Percentiles rank a stretch among this genome's conserved stretches.
Evolutionary conservation across 2,329 filamentous ascomycete genomes (phyloP).

Genomic region (Aureobasidium melanogenum): DNA sequence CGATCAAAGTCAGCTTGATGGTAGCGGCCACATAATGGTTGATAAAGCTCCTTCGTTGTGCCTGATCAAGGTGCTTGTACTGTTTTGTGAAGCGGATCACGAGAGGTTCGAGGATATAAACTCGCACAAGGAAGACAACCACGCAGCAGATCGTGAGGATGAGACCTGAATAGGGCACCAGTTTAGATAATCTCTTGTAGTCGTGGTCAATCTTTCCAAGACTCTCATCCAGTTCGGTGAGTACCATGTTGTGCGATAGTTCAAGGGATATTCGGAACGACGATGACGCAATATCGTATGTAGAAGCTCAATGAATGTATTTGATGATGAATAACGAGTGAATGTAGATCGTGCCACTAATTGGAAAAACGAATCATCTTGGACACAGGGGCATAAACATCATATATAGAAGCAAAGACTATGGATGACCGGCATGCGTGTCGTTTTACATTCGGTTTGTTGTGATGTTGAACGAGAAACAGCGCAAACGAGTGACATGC

Average conservation of each 20-base stretch:
- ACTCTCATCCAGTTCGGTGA: background rate
- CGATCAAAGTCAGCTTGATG: constrained; percentile 33
- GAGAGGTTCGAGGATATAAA: constrained; percentile 30
- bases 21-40: constrained; percentile 39
- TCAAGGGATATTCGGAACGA: too few relatives aligned
- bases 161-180: constrained; percentile 18
- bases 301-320: background rate
- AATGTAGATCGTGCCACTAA: too few relatives aligned
- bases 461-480: background rate
- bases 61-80: constrained; percentile 30
- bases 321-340: background rate
- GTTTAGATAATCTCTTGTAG: background rate
- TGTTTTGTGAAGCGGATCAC: constrained; percentile 19
- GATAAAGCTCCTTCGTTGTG: constrained; percentile 33
- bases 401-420: too few relatives aligned
- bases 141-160: constrained; percentile 19
- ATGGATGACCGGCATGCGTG: background rate
- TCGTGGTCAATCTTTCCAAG: background rate
- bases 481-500: background rate
- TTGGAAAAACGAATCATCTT: too few relatives aligned
- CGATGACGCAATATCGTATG: too few relatives aligned
- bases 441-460: background rate
- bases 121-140: constrained; percentile 18
- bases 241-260: too few relatives aligned
- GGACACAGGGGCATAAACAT: too few relatives aligned